A percentile compares a stretch with the other conserved stretches of the same genome.
Evolutionary conservation across 1,284 basidiomycete genomes (phyloP).

Genomic region (Cutaneotrichosporon sp.): DNA sequence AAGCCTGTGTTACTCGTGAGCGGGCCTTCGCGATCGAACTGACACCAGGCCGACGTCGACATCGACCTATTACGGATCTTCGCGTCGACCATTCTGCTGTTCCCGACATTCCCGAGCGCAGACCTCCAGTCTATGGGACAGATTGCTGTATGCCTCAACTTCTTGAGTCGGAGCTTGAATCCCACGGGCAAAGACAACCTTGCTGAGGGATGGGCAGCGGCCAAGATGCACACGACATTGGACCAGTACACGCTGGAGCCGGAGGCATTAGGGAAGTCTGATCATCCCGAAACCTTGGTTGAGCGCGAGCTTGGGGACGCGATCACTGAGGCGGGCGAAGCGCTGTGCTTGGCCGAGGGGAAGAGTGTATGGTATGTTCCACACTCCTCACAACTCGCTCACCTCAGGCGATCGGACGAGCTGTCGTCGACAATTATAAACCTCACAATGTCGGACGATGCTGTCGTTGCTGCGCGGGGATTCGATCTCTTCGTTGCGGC

Average conservation of each 20-base stretch:
- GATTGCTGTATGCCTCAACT: neutral
- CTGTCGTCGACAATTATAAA: slow-evolving; percentile 27
- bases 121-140: neutral
- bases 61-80: slow-evolving; percentile 17
- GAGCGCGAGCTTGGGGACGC: slow-evolving; percentile 21
- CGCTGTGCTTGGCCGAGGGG: slow-evolving; percentile 22
- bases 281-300: neutral
- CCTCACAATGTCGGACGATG: slow-evolving; percentile 9
- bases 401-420: slow-evolving; percentile 25
- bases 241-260: neutral
- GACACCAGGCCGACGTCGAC: slow-evolving; percentile 3
- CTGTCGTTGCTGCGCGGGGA: slow-evolving; percentile 15
- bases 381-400: neutral
- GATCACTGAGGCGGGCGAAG: slow-evolving; percentile 22
- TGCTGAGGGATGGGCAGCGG: neutral
- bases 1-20: neutral
- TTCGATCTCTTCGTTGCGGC: slow-evolving; percentile 32
- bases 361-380: slow-evolving; percentile 22
- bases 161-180: neutral
- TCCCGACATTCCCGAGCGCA: slow-evolving; percentile 12
- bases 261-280: neutral
- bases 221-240: neutral
- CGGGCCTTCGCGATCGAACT: neutral
- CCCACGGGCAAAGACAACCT: neutral
- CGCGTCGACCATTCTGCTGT: slow-evolving; percentile 19